Evolutionary conservation across 176 grass and related monocot species (phyloP).

Genomic region (Raddia distichophylla): DNA sequence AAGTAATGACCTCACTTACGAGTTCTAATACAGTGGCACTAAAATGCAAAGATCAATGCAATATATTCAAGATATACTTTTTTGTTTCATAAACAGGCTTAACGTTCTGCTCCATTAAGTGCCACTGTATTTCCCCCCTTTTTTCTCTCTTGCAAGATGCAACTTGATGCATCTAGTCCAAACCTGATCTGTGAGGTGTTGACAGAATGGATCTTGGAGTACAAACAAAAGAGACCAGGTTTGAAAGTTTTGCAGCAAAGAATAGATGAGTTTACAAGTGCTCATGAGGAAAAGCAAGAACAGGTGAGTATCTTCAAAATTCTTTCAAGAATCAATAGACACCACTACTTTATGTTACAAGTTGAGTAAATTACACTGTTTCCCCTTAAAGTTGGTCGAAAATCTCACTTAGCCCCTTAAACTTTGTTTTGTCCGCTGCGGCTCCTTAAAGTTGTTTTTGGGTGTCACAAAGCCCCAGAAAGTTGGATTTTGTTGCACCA

Average conservation of each 20-base stretch:
- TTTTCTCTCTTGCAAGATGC: background rate
- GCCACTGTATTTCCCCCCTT: background rate
- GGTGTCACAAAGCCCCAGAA: too few species aligned
- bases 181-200: slow-evolving; percentile 40
- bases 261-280: slow-evolving; percentile 92
- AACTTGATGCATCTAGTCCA: slow-evolving; percentile 6
- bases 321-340: slow-evolving; percentile 15
- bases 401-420: too few species aligned
- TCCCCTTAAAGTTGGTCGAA: too few species aligned
- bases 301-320: slow-evolving; percentile 49
- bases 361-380: too few species aligned
- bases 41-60: background rate
- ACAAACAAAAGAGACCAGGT: slow-evolving; percentile 69
- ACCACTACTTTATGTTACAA: background rate
- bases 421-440: too few species aligned
- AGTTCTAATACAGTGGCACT: background rate
- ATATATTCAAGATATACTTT: background rate
- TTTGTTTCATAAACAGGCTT: slow-evolving; percentile 4
- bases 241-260: slow-evolving; percentile 74
- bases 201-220: slow-evolving; percentile 87
- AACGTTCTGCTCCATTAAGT: slow-evolving; percentile 11
- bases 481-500: too few species aligned
- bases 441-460: too few species aligned
- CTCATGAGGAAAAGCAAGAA: slow-evolving; percentile 81
- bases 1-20: slow-evolving; percentile 58